Evolutionary conservation across 306 rosid species (phyloP), one percentile per base, ranked within the genome.

Genomic region (Senna tora): DNA sequence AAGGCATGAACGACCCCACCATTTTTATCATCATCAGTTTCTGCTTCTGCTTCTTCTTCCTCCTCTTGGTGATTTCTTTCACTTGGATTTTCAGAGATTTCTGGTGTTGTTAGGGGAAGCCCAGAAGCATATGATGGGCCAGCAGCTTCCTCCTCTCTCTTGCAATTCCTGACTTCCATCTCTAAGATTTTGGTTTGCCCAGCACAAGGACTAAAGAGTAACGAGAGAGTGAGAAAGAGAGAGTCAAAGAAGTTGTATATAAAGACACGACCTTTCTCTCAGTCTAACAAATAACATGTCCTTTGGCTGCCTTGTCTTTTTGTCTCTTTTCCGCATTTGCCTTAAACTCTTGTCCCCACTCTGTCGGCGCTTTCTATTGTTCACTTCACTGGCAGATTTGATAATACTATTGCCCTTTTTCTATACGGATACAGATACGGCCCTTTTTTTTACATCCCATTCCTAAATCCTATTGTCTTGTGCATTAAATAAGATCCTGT

Each of bases 121-220:
- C 62, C 81, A 66, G 80, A 85, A 70, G 82, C 73, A 53, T 71
- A 78, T 5, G 95, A 90, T 16, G 98, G 82, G 49, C 92, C 87
- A 58, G 96, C 97, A 69, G 86, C 86, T 78, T 77, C 89, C 46
- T 77, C 81, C 75, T 72, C 75, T 75, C 78, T 83, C 80, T 86
- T 89, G 78, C 54, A 71, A 61, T 67, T 79, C 45, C 61, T 84
- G 74, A 85, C 75, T 65, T 88, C 97, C 96, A 88, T 92, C 57
- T 61, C 79, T 8, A 14, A 69, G 51, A 20, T 51, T 54, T 47
- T 52, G 19, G 8, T n/a, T n/a, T n/a, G n/a, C n/a, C n/a, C n/a
- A n/a, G n/a, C n/a, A n/a, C n/a, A n/a, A n/a, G n/a, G n/a, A n/a
- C n/a, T n/a, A n/a, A n/a, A n/a, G n/a, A n/a, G n/a, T n/a, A n/a